phyloP scores from a whole-genome alignment of 495 filamentous ascomycete genomes.

The Ramalina intermedia region DNA sequence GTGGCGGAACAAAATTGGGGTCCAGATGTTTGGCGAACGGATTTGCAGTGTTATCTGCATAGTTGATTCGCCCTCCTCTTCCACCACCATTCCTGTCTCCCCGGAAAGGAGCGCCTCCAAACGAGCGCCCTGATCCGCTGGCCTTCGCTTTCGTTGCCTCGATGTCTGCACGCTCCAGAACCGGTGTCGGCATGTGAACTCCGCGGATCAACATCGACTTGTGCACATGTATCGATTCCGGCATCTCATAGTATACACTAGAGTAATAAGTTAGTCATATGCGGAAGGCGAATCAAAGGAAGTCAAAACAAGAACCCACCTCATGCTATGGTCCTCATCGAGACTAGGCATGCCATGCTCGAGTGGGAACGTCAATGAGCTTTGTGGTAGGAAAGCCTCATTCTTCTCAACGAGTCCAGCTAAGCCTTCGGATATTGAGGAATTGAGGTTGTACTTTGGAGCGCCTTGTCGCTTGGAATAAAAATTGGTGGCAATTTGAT shows the following conservation, averaged over 20 bases:
- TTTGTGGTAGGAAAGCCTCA: slow-evolving; percentile 61
- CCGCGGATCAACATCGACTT: slow-evolving; percentile 92
- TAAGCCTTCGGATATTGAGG: slow-evolving; percentile 59
- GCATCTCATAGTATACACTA: slow-evolving; percentile 77
- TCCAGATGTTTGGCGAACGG: slow-evolving; percentile 41
- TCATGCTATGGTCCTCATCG: slow-evolving; percentile 71
- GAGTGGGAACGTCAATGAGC: slow-evolving; percentile 50
- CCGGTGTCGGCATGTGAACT: slow-evolving; percentile 52
- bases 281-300: not conserved
- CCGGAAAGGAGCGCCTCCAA: slow-evolving; percentile 46
- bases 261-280: slow-evolving; percentile 18
- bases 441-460: slow-evolving; percentile 52
- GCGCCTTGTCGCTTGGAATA: slow-evolving; percentile 75
- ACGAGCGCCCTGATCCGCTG: slow-evolving; percentile 42
- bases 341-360: slow-evolving; percentile 50
- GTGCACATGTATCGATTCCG: slow-evolving; percentile 52
- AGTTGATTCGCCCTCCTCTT: slow-evolving; percentile 39
- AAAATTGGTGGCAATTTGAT: slow-evolving; percentile 65
- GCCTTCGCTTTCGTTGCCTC: slow-evolving; percentile 48
- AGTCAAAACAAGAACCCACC: slow-evolving; percentile 32
- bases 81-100: slow-evolving; percentile 29
- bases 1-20: slow-evolving; percentile 31
- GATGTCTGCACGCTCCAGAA: slow-evolving; percentile 59
- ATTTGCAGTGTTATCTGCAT: slow-evolving; percentile 30
- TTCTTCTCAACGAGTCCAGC: slow-evolving; percentile 72